phyloP scores from a whole-genome alignment of 257 asterid species.

The Dorcoceras hygrometricum region DNA sequence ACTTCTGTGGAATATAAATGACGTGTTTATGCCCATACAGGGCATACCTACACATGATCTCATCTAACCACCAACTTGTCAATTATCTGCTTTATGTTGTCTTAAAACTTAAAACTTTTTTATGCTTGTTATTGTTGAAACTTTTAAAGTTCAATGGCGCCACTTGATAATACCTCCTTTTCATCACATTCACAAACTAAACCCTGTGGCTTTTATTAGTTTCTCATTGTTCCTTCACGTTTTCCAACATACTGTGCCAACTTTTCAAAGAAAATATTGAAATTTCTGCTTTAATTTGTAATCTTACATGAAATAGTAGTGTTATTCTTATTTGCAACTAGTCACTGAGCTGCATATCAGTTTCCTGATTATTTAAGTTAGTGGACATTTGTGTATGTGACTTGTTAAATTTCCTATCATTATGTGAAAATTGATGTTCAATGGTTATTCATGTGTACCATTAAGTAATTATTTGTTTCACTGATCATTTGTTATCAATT shows the following conservation, averaged over 20 bases:
- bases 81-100: background rate
- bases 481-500: background rate
- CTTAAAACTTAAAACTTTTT: background rate
- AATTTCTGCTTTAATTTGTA: background rate
- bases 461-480: background rate
- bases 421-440: background rate
- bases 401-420: no score
- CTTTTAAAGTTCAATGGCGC: background rate
- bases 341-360: background rate
- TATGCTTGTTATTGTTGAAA: background rate
- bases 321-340: background rate
- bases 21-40: background rate
- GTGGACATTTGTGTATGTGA: background rate
- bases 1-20: background rate
- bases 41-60: background rate
- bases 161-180: background rate
- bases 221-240: background rate
- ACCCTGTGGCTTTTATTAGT: no score
- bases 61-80: background rate
- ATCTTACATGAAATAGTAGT: background rate
- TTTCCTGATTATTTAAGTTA: background rate
- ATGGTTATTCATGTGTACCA: background rate
- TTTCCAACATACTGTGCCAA: background rate
- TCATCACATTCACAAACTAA: no score
- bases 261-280: no score